Evolutionary conservation across 305 asterid species (phyloP), one percentile per base, ranked within the genome.

Genomic region (Salvia sclarea): DNA sequence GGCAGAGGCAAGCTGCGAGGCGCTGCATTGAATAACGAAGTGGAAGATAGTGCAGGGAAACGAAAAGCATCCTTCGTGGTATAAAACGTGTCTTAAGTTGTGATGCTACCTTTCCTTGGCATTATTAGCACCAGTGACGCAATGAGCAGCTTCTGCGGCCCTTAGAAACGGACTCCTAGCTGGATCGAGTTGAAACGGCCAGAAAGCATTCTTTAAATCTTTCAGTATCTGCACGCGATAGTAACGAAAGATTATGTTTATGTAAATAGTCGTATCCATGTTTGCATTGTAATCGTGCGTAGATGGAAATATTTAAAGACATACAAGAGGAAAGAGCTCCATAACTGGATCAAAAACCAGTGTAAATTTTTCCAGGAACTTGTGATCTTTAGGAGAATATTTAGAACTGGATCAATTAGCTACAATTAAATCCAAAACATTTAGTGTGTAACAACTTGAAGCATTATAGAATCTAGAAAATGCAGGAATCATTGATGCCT

Each of bases 131-230:
- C 78, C 85, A 43, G 79, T 82, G 56, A 68, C 71, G 75, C 92
- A 79, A 67, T 85, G 79, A 69, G 96, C 96, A 72, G 96, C 96
- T 66, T 78, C 77, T 73, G 96, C 96, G 53, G 96, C 96, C 79
- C 91, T 82, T 75, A 87, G 68, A 77, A 89, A 87, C 18, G 79
- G 87, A 79, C 89, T 89, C 80, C 67, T 69, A 47, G 75, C 61
- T 68, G 49, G 81, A 75, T 82, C 88, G 54, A 72, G 86, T 79
- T 87, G 95, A 82, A 89, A 89, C 68, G 95, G 96, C 96, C 96
- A 89, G 77, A 89, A 89, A 49, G 87, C 89, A 37, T 82, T 74
- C 79, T 89, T 87, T 80, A 89, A 84, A 77, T 87, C 96, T 38
- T 57, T 84, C 80, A 89, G 68, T 66, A 87, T 82, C 96, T 89